A percentile compares a stretch with the other conserved stretches of the same genome.
Conservation (phyloP, 2,329 filamentous ascomycete species). For the Chaetomium sp. region DNA sequence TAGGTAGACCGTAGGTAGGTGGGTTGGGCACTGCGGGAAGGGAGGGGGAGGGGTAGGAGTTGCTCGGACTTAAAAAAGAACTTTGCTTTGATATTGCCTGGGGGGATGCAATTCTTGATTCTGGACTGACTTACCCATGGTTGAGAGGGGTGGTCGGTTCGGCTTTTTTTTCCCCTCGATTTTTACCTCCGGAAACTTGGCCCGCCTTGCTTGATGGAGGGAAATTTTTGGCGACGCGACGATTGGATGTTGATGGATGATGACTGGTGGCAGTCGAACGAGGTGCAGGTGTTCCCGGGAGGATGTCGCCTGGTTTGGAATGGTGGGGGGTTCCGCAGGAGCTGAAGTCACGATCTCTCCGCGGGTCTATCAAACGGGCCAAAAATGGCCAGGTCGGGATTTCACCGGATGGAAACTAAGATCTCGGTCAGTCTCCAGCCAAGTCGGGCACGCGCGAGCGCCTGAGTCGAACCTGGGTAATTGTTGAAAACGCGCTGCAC, state of each 20-base stretch:
- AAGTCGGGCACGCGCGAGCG: constrained; percentile 21
- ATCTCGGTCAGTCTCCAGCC: constrained; percentile 16
- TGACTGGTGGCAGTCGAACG: constrained; percentile 18
- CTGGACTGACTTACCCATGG: constrained; percentile 23
- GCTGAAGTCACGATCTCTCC: constrained; percentile 19
- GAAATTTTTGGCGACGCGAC: constrained; percentile 22
- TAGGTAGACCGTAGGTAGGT: not conserved
- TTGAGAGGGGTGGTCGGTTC: constrained; percentile 8
- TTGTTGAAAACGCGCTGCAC: constrained; percentile 17
- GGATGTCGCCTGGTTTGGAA: constrained; percentile 12
- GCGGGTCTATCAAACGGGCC: constrained; percentile 4
- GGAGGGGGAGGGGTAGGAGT: not conserved
- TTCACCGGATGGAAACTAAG: constrained; percentile 10
- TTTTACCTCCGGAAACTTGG: constrained; percentile 23
- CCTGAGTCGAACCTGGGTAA: constrained; percentile 11
- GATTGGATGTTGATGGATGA: constrained; percentile 20
- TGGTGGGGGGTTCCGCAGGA: constrained; percentile 19
- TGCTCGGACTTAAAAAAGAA: not conserved
- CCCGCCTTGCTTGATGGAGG: constrained; percentile 21
- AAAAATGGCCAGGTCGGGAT: constrained; percentile 9
- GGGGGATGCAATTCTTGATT: constrained; percentile 13
- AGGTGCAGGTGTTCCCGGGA: constrained; percentile 12
- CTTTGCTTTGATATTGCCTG: not conserved
- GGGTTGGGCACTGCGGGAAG: not conserved
- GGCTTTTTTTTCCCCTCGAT: constrained; percentile 7